Evolutionary conservation across 768 basidiomycete genomes (phyloP), one percentile per base, ranked within the genome.

Genomic region (Kwoniella europaea): DNA sequence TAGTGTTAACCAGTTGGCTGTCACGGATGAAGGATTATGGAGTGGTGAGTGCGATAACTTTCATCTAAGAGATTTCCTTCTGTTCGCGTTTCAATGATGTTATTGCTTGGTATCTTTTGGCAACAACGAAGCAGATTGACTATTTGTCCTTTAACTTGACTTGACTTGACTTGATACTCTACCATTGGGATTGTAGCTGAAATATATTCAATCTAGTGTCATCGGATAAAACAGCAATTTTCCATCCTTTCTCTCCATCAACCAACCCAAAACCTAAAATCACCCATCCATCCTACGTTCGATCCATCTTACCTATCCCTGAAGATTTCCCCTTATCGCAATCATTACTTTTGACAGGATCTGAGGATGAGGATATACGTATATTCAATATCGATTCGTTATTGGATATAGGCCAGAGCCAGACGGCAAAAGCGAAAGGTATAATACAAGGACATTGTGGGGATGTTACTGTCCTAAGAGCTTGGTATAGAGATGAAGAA

Each of bases 401-500:
- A 24, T 87, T 89, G 27, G 89, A 90, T 74, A 63, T 64, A 0
- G 52, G 46, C 13, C 18, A 10, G 13, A 41, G 24, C 1, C 46
- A 41, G 16, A 18, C 41, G 42, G 52, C 29, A 35, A 61, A 71
- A 56, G 29, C 27, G 27, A 69, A 63, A 20, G 71, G 75, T 2
- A 59, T 58, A 75, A 84, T 92, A 12, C 92, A 97, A 74, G 94
- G 89, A 6, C 96, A 98, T 79, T 93, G 91, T 89, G 93, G 93
- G 74, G 93, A 97, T 75, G 90, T 98, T 16, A 91, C 88, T 4
- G 89, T 88, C 4, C 84, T 98, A 63, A 87, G 87, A 35, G 84
- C 90, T 12, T 97, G 94, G 93, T 85, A 84, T 7, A 80, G 83
- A 35, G 27, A 87, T 87, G 71, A 86, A 86, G 9, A 86, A 16